Conservation (phyloP, 345 rosid species). For the Mangifera indica region DNA sequence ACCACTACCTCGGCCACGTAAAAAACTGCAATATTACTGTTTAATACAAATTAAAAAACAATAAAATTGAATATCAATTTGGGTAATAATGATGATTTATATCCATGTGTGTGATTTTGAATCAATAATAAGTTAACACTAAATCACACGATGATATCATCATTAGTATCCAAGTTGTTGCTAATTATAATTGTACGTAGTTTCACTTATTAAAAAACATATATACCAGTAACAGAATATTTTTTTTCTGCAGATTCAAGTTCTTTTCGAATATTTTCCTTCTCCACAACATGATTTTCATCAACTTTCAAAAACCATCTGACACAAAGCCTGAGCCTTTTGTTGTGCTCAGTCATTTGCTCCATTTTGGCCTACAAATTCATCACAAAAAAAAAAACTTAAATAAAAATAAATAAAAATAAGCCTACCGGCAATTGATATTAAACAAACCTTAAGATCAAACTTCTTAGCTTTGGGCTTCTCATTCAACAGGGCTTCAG, state of each 20-base stretch:
- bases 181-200: too few relatives aligned
- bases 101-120: too few relatives aligned
- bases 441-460: slow-evolving; percentile 63
- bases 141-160: too few relatives aligned
- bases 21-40: background rate
- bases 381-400: background rate
- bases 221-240: slow-evolving; percentile 50
- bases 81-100: too few relatives aligned
- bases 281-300: slow-evolving; percentile 53
- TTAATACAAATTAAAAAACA: too few relatives aligned
- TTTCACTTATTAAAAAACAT: too few relatives aligned
- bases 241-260: slow-evolving; percentile 58
- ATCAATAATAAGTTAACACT: too few relatives aligned
- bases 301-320: slow-evolving; percentile 70
- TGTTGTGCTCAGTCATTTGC: slow-evolving; percentile 49
- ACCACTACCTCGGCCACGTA: background rate
- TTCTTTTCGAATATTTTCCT: slow-evolving; percentile 50
- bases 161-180: too few relatives aligned
- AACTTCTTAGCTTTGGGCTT: slow-evolving; percentile 63
- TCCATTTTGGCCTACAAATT: slow-evolving; percentile 61
- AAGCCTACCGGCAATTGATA: too few relatives aligned
- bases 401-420: too few relatives aligned
- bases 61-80: too few relatives aligned
- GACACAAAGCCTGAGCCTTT: slow-evolving; percentile 67
- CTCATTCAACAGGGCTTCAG: slow-evolving; percentile 67